Evolutionary conservation across 2,329 filamentous ascomycete genomes (phyloP).

Genomic region (Alternaria sp.): DNA sequence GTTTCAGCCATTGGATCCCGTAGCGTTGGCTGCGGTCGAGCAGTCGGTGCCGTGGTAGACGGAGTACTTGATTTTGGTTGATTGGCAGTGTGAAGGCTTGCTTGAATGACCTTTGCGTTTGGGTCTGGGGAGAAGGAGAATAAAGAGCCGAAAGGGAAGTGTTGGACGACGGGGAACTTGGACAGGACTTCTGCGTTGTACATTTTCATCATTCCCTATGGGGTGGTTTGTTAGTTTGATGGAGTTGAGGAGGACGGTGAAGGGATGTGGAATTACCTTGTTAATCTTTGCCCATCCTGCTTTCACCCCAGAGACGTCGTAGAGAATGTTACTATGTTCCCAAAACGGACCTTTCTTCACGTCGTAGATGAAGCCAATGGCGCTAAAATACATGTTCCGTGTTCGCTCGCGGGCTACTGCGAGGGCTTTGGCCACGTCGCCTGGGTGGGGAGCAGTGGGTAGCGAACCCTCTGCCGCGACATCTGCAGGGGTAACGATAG

Average conservation of each 20-base stretch:
- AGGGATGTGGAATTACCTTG: conserved; percentile 48
- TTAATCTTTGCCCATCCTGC: conserved; percentile 98
- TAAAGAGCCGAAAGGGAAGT: conserved; percentile 69
- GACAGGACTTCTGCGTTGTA: conserved; percentile 95
- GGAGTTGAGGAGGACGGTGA: too few species aligned
- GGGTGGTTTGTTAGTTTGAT: conserved; percentile 9
- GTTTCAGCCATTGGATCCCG: conserved; percentile 39
- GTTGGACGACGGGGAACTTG: conserved; percentile 98
- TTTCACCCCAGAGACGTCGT: conserved; percentile 89
- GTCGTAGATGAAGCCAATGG: conserved; percentile 95
- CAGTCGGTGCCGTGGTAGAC: conserved; percentile 30
- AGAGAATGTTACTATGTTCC: conserved; percentile 91
- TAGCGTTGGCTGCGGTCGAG: conserved; percentile 33
- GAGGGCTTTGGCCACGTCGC: conserved; percentile 64
- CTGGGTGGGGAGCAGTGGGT: conserved; percentile 71
- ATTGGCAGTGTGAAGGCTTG: conserved; percentile 48
- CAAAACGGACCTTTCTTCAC: conserved; percentile 97
- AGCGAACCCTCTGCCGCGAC: conserved; percentile 84
- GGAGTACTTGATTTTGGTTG: conserved; percentile 41
- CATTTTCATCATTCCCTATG: conserved; percentile 97
- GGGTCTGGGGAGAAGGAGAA: conserved; percentile 60
- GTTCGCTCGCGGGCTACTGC: conserved; percentile 54
- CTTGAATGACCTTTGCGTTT: conserved; percentile 43
- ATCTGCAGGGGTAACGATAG: conserved; percentile 64
- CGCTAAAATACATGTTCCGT: conserved; percentile 83